Evolutionary conservation across 345 rosid genomes (phyloP).

Genomic region (Euphorbia tirucalli): DNA sequence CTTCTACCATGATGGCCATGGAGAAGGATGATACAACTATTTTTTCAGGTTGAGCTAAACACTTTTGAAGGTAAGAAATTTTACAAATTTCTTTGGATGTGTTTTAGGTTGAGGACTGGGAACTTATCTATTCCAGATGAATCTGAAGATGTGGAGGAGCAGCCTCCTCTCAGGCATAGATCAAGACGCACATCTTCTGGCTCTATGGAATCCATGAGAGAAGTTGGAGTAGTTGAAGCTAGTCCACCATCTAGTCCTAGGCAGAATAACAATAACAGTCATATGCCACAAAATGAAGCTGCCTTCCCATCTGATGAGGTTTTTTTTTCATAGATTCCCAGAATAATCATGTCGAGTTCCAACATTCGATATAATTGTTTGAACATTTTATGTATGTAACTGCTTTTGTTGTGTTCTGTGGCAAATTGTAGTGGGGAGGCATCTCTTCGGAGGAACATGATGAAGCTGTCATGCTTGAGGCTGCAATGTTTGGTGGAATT

Average conservation of each 20-base stretch:
- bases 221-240: constrained; percentile 37
- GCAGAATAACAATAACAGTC: constrained; percentile 34
- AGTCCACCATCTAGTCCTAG: constrained; percentile 60
- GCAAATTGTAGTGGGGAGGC: constrained; percentile 85
- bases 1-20: neutral
- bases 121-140: constrained; percentile 69
- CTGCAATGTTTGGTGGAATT: constrained; percentile 99
- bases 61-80: neutral
- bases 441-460: constrained; percentile 97
- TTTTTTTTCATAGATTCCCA: constrained; percentile 8
- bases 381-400: constrained; percentile 1
- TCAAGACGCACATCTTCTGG: constrained; percentile 52
- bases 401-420: constrained; percentile 19
- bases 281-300: constrained; percentile 45
- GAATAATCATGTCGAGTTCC: neutral
- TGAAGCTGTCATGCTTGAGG: constrained; percentile 99
- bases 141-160: constrained; percentile 63
- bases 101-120: constrained; percentile 58
- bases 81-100: constrained; percentile 3
- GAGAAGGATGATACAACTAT: neutral
- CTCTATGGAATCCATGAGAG: constrained; percentile 44
- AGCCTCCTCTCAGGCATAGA: constrained; percentile 72
- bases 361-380: neutral
- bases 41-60: neutral
- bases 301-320: constrained; percentile 79